phyloP scores from a whole-genome alignment of 2,329 filamentous ascomycete genomes.

The Fusarium sp. region DNA sequence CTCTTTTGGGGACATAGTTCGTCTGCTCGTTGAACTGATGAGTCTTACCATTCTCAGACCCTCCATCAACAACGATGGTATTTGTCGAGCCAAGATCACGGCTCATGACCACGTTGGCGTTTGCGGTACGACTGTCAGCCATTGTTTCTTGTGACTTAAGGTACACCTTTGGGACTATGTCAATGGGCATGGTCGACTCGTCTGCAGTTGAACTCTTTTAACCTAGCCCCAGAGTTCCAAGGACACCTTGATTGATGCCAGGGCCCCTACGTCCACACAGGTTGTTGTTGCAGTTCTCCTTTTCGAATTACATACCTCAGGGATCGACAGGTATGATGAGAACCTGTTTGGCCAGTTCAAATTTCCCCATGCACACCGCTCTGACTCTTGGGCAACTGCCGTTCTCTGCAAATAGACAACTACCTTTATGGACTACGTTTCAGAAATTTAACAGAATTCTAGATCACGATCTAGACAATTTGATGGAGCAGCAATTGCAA shows the following conservation, averaged over 20 bases:
- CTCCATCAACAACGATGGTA: constrained; percentile 13
- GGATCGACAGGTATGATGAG: constrained; percentile 16
- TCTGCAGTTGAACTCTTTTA: constrained; percentile 10
- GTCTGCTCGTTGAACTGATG: constrained; percentile 65
- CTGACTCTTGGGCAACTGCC: constrained; percentile 11
- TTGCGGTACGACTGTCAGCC: neutral
- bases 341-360: constrained; percentile 25
- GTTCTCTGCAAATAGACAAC: neutral
- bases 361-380: constrained; percentile 8
- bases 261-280: neutral
- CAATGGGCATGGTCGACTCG: accelerated
- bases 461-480: neutral
- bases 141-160: neutral
- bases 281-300: neutral
- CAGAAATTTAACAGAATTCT: neutral
- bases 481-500: neutral
- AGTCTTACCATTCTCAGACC: constrained; percentile 32
- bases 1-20: constrained; percentile 63
- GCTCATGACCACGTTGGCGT: neutral
- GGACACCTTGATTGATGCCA: neutral
- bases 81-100: constrained; percentile 12
- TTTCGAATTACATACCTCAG: neutral
- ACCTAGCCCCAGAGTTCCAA: neutral
- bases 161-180: neutral
- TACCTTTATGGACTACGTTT: neutral